Conservation (phyloP, 1,139 yeast genomes). For the Kurtzmaniella natalensis region DNA sequence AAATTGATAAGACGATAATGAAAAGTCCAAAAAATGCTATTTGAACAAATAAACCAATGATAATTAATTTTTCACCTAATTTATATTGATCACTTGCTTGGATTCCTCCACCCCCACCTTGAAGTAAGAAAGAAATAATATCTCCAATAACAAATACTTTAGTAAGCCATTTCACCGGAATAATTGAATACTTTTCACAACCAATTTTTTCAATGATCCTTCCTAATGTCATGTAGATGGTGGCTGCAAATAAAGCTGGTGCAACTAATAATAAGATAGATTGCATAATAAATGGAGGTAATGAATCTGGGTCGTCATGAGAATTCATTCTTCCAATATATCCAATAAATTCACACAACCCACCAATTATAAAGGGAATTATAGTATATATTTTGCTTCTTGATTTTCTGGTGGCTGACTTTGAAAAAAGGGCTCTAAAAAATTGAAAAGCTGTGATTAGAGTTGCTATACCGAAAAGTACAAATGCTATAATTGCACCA, state of each 20-base stretch:
- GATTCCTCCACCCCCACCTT: conserved; percentile 42
- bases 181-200: conserved; percentile 22
- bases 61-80: conserved; percentile 19
- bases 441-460: conserved; percentile 1
- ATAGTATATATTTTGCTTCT: conserved; percentile 6
- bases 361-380: conserved; percentile 23
- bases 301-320: conserved; percentile 10
- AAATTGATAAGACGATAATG: conserved; percentile 8
- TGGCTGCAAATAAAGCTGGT: conserved; percentile 41
- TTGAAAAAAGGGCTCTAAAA: background rate
- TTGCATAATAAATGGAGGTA: conserved; percentile 31
- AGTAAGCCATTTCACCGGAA: conserved; percentile 30
- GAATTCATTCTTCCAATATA: conserved; percentile 27
- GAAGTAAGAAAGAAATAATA: conserved; percentile 34
- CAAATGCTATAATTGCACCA: conserved; percentile 5
- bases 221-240: conserved; percentile 42
- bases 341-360: conserved; percentile 26
- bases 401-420: background rate
- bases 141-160: conserved; percentile 42
- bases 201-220: conserved; percentile 23
- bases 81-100: conserved; percentile 16
- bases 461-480: conserved; percentile 4
- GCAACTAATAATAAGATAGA: conserved; percentile 30
- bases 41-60: conserved; percentile 32
- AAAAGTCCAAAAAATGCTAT: conserved; percentile 32